phyloP scores from a whole-genome alignment of 345 rosid species.

The Hypericum androsaemum region DNA sequence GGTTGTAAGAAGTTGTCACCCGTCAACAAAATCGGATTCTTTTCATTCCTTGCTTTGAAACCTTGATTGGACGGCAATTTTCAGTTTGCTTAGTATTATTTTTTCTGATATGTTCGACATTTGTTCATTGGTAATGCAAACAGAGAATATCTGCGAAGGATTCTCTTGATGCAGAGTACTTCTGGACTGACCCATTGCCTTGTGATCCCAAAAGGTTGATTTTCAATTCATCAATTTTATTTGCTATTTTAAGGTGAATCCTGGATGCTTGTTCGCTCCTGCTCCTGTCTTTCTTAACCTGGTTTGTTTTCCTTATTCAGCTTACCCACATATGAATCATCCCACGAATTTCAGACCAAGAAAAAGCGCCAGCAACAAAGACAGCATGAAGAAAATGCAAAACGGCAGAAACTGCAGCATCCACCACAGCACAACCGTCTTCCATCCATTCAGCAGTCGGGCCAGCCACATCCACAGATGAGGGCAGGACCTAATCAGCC shows the following conservation, averaged over 20 bases:
- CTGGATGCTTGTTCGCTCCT: neutral
- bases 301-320: slow-evolving; percentile 22
- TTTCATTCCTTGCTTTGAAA: too few species aligned
- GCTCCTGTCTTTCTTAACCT: slow-evolving; percentile 8
- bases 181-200: slow-evolving; percentile 93
- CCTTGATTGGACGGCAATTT: too few species aligned
- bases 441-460: slow-evolving; percentile 74
- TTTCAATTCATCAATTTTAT: neutral
- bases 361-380: slow-evolving; percentile 89
- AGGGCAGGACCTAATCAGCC: slow-evolving; percentile 39
- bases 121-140: slow-evolving; percentile 3
- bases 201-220: slow-evolving; percentile 85
- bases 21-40: too few species aligned
- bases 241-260: neutral
- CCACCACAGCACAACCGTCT: slow-evolving; percentile 68
- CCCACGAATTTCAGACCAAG: slow-evolving; percentile 96
- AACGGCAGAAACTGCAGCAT: slow-evolving; percentile 79
- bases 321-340: slow-evolving; percentile 83
- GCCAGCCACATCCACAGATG: slow-evolving; percentile 65
- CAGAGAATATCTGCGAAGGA: slow-evolving; percentile 94
- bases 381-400: slow-evolving; percentile 77
- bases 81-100: neutral
- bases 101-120: neutral
- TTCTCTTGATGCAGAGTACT: slow-evolving; percentile 94
- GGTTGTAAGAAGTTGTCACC: too few species aligned